Base-by-base conservation (phyloP, 495 filamentous ascomycete species). In the Rhypophila decipiens region DNA sequence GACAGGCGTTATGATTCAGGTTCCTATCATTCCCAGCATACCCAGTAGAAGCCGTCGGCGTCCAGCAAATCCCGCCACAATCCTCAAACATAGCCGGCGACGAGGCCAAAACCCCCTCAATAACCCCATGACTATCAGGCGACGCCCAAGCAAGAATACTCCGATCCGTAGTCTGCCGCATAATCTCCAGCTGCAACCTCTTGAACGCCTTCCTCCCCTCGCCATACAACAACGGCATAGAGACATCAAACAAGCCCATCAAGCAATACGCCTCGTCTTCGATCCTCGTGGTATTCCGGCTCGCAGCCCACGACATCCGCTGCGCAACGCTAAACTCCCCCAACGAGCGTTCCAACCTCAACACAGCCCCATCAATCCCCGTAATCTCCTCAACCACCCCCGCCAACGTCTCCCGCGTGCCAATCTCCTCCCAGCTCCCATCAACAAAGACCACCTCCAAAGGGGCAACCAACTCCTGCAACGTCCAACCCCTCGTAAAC, bases 401-500 rank as follows among this genome's bases (percentile, higher is more conserved):
- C 0, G n/a, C 21, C 10, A 65, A 39, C 15, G 24, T 34, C 3
- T 24, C 23, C 34, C 52, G 61, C 5, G 37, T 46, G 2, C 66
- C 63, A 12, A 66, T 39, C 9, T 44, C 37, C 1, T 36, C 24
- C 69, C 64, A 71, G 10, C 52, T 24, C 1, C 19, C 20, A 21
- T 61, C 50, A 49, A 49, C 66, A 35, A 74, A 71, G 0, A 41
- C 29, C 1, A 73, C 44, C 11, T 49, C 27, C 4, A 20, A 20
- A 1, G 69, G 64, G 0, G 68, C 65, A 12, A 73, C 51, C 4
- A 72, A 54, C 47, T 71, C 67, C 45, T 71, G 66, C 15, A 72
- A 46, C 4, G 70, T 72, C 64, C 68, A 74, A 11, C 68, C 68
- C 29, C 70, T 47, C 2, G 42, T 53, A 22, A 72, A 68, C 68